phyloP scores from a whole-genome alignment of 2,329 filamentous ascomycete species.

The Aspergillus pseudonomiae region DNA sequence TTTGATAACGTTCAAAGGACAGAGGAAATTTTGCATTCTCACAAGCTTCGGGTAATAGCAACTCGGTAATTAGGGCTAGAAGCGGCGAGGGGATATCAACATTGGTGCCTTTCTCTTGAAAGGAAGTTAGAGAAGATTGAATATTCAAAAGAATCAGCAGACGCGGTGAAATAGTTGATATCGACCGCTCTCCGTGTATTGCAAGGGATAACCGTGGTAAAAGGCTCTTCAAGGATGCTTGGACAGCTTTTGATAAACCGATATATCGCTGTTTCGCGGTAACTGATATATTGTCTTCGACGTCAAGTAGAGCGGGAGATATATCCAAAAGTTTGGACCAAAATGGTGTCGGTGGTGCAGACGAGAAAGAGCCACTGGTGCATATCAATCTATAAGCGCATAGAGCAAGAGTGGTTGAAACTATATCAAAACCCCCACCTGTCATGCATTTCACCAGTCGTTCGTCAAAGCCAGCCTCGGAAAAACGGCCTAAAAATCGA shows the following conservation, averaged over 20 bases:
- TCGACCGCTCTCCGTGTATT: slow-evolving; percentile 26
- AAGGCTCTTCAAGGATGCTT: slow-evolving; percentile 32
- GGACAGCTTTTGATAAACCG: slow-evolving; percentile 36
- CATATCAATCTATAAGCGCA: slow-evolving; percentile 38
- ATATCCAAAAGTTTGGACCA: slow-evolving; percentile 38
- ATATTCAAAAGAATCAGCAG: slow-evolving; percentile 39
- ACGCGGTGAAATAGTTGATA: slow-evolving; percentile 33
- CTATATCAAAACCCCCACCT: slow-evolving; percentile 61
- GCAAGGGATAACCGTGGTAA: slow-evolving; percentile 26
- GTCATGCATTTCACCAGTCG: slow-evolving; percentile 66
- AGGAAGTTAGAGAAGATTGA: slow-evolving; percentile 32
- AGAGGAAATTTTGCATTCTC: slow-evolving; percentile 5
- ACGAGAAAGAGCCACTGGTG: slow-evolving; percentile 30
- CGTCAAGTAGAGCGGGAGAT: slow-evolving; percentile 29
- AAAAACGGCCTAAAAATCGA: slow-evolving; percentile 57
- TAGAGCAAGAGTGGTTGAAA: slow-evolving; percentile 35
- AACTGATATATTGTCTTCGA: slow-evolving; percentile 32
- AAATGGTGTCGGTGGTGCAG: slow-evolving; percentile 30
- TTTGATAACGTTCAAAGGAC: slow-evolving; percentile 23
- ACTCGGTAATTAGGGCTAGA: slow-evolving; percentile 32
- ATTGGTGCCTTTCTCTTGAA: slow-evolving; percentile 35
- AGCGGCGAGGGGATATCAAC: slow-evolving; percentile 31
- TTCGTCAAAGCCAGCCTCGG: slow-evolving; percentile 72
- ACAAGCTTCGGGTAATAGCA: slow-evolving; percentile 27
- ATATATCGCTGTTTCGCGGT: slow-evolving; percentile 24